Evolutionary conservation across 192 early-diverging fungal genomes (phyloP), one percentile per base, ranked within the genome.

Genomic region (Funneliformis mosseae): DNA sequence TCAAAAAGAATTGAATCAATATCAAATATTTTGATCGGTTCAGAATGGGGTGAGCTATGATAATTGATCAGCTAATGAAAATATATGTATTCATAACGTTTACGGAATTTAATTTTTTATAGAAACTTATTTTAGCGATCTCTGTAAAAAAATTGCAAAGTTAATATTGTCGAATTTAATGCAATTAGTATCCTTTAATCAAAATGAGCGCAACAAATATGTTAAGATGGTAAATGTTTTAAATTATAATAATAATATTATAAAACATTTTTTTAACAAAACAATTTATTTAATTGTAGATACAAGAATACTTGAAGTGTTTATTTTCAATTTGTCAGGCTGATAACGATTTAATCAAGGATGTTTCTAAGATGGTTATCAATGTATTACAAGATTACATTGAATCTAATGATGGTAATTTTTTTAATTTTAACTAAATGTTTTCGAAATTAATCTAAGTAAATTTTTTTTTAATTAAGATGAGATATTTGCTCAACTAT

Each of bases 1-100:
- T 21, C 39, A 28, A 28, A 62, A 43, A 59, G 74, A 25, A 75
- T 75, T n/a, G 55, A 59, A 28, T 50, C 45, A 23, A 61, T 23
- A 23, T 25, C 75, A 42, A 10, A 23, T 18, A 23, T 25, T 60
- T 43, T 16, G 0, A 63, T 77, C 46, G 12, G 59, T 38, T 7
- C 18, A 42, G 75, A 77, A 63, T 77, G 75, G 75, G 60, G 60
- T 77, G 25, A 21, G 73, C 23, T 14, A 28, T 25, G 28, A 59
- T 33, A 33, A 4, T 23, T 12, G 25, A 33, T 33, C 4, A n/a
- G 9, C 25, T 59, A 60, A 55, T 59, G 1, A 28, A 23, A 21
- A 39, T 12, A 43, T 23, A 23, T 8, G 43, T 43, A 33, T 38
- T 50, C 12, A 33, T 14, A 14, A 25, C 48, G 7, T 59, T 4